A percentile compares a stretch with the other conserved stretches of the same genome.
These are phyloP conservation scores for Metschnikowia borealis DNA, from an alignment of 805 yeast species.

Conservation along the genomic window DNA sequence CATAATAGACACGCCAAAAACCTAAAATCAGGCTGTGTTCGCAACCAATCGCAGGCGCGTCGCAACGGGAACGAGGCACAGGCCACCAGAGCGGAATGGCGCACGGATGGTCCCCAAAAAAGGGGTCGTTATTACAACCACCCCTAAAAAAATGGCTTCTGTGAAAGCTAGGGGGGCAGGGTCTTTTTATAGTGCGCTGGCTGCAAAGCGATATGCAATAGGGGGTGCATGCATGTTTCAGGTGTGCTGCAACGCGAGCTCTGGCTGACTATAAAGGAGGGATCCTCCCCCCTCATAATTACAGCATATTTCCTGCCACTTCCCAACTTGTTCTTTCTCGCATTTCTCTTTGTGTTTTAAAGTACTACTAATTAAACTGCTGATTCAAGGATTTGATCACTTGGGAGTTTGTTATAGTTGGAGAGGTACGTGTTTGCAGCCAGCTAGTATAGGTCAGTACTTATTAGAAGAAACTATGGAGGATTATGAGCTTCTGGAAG, in stretches of 20 bases:
- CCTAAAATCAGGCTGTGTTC: neutral
- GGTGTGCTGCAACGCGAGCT: neutral
- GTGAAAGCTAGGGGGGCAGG: neutral
- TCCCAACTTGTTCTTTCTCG: no score
- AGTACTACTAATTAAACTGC: no score
- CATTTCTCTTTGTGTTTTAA: no score
- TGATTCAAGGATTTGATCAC: no score
- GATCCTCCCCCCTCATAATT: neutral
- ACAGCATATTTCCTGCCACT: no score
- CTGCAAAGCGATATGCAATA: neutral
- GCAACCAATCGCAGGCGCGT: neutral
- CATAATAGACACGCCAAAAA: neutral
- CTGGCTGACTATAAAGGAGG: neutral
- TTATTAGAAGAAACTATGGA: no score
- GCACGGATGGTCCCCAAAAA: no score
- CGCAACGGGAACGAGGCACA: neutral
- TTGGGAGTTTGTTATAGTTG: no score
- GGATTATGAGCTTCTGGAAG: no score
- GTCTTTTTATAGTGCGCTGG: neutral
- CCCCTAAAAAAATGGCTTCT: neutral
- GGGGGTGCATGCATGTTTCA: conserved; percentile 5
- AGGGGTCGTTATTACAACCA: no score
- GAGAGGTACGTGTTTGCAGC: no score
- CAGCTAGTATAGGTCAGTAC: no score
- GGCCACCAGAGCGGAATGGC: neutral